Evolutionary conservation across 78 protist genomes (phyloP), one percentile per base, ranked within the genome.

Genomic region (Polysphondylium violaceum): DNA sequence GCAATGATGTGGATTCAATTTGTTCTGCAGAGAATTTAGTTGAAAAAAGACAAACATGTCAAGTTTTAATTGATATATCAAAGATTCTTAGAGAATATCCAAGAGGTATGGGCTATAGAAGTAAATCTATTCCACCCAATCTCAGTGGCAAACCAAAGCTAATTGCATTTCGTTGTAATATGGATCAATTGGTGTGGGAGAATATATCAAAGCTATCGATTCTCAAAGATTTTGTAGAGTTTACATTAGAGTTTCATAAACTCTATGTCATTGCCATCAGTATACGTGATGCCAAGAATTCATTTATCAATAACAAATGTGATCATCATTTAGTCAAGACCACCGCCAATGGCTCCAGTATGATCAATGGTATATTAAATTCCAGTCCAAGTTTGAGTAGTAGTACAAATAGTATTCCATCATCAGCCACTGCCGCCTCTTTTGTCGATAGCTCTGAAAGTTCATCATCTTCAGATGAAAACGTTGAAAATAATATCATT

Each of bases 161-260:
- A 14, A 75, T 65, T 44, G 74, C 51, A 53, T 87, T 87, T 75
- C 36, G 93, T 50, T 23, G 53, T 1, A 59, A 40, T 4, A 87
- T 87, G 93, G 93, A 87, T 56, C 63, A 53, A 53, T 53, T 87
- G 27, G 44, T 61, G 0, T 87, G 93, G 93, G 93, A 87, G 16
- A 74, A 60, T 51, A 74, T 87, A 31, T 74, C 86, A 40, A 87
- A 87, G n/a, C 7, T 87, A 29, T 64, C 93, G 12, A 87, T 87
- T 29, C 85, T 87, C 3, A 58, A 67, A 27, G 93, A 87, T 27
- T 83, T 83, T 72, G 91, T 83, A 19, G 91, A 67, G 51, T 56
- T 36, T 58, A 83, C 74, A 25, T 21, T 47, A 6, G 74, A 83
- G 2, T 35, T 83, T 63, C 91, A 83, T 31, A 83, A 83, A 19